Percentiles rank a stretch among this genome's conserved stretches.
Conservation (phyloP, 2,329 filamentous ascomycete genomes). For the Pseudopithomyces chartarum region DNA sequence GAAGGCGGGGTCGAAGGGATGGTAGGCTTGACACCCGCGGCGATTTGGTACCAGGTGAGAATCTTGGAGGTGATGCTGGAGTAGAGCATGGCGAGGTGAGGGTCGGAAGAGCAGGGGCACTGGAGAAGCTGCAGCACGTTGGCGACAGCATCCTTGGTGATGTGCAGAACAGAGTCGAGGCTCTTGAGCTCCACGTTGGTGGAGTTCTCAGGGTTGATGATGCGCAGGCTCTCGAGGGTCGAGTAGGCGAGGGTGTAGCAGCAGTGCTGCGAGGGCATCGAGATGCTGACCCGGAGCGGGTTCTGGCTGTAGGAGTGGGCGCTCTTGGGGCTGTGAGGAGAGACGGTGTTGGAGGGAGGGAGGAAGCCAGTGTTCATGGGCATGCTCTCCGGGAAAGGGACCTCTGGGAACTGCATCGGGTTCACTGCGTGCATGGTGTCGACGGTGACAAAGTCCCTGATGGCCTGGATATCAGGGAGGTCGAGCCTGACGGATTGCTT, state of each 20-base stretch:
- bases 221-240: conserved; percentile 36
- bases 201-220: conserved; percentile 25
- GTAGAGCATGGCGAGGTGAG: conserved; percentile 43
- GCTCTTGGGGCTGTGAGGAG: conserved; percentile 26
- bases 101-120: conserved; percentile 38
- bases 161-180: conserved; percentile 34
- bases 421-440: conserved; percentile 20
- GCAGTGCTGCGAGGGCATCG: conserved; percentile 31
- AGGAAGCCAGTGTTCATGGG: conserved; percentile 19
- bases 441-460: conserved; percentile 32
- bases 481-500: conserved; percentile 30
- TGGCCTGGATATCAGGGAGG: conserved; percentile 29
- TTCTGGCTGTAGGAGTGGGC: conserved; percentile 15
- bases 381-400: conserved; percentile 20
- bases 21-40: conserved; percentile 27
- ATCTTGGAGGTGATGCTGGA: conserved; percentile 41
- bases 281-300: conserved; percentile 21
- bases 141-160: conserved; percentile 30
- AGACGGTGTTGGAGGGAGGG: conserved; percentile 16
- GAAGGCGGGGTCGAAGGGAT: conserved; percentile 17
- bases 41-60: conserved; percentile 39
- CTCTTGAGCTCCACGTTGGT: conserved; percentile 24
- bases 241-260: conserved; percentile 37
- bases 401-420: conserved; percentile 21
- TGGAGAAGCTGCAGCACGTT: conserved; percentile 34